Base-by-base conservation (phyloP, 176 grass and related monocot species). In the Phyllostachys edulis region DNA sequence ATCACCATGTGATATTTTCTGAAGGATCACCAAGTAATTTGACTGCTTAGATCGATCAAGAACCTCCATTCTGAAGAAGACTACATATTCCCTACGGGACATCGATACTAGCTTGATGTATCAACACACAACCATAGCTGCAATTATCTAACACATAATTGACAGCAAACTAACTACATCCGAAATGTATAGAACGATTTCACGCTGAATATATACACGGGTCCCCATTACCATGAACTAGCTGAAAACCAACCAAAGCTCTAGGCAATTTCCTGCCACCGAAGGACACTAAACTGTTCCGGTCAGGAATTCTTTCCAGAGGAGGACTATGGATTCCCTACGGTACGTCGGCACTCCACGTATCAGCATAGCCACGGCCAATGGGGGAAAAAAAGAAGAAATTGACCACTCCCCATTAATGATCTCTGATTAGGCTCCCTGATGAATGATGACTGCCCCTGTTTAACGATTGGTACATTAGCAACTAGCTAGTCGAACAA, bases 301-400 rank as follows among this genome's bases (percentile, higher is more conserved):
- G 18, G 23, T 62, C 11, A 60, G 23, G 18, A 23, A 20, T 40
- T 61, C 52, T 29, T 27, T 18, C 40, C 32, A 16, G 42, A 64
- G 20, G 3, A 26, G 14, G 73, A 85, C 83, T 13, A 0, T 18
- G 34, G 64, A 39, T 26, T 21, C 42, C 21, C 54, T 8, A 42
- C 56, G 21, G 34, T 12, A 49, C 42, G 70, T 75, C 44, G 29
- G 29, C 70, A 3, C n/a, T 45, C 52, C 75, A 86, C 67, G 84
- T 72, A 52, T 40, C 56, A 39, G 37, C 42, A 2, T 15, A 41
- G 76, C 66, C 45, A 72, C 21, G 29, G 40, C 26, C 39, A 49
- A 77, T 18, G 6, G 4, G 13, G 40, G 2, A 49, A 20, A 64
- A 60, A 77, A 69, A 27, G 32, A 51, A 80, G 49, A 67, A 24